These are phyloP conservation scores for Peziza echinospora DNA, from an alignment of 495 filamentous ascomycete species.

Conservation along the genomic window DNA sequence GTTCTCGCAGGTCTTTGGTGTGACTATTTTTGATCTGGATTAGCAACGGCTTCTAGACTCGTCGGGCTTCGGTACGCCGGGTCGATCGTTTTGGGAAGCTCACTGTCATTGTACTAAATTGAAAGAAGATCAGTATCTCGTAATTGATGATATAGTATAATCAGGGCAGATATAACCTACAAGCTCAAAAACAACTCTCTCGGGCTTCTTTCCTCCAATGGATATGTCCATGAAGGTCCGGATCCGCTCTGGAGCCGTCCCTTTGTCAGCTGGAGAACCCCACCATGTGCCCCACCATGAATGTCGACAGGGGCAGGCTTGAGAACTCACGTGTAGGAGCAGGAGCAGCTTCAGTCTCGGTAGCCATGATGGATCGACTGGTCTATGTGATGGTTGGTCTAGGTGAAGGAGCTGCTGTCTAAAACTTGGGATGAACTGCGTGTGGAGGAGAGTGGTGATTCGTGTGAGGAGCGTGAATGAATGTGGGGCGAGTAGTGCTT, in stretches of 20 bases:
- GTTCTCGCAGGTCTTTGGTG: conserved; percentile 88
- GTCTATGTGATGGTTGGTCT: too few relatives aligned
- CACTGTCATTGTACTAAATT: conserved; percentile 56
- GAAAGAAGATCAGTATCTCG: conserved; percentile 5
- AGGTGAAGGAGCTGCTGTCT: too few relatives aligned
- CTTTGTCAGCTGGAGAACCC: neutral
- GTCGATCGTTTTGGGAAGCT: conserved; percentile 6
- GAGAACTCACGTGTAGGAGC: neutral
- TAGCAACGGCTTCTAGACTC: neutral
- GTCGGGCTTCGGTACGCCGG: neutral
- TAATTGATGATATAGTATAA: too few relatives aligned
- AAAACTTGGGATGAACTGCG: too few relatives aligned
- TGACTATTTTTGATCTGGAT: conserved; percentile 28
- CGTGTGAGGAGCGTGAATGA: too few relatives aligned
- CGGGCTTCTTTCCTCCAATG: conserved; percentile 46
- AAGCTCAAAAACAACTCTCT: conserved; percentile 64
- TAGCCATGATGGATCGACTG: too few relatives aligned
- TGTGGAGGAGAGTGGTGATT: too few relatives aligned
- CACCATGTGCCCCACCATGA: conserved; percentile 2
- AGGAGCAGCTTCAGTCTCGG: neutral
- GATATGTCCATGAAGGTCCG: conserved; percentile 80
- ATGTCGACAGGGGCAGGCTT: neutral
- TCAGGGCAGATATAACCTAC: conserved; percentile 31
- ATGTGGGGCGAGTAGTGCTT: too few relatives aligned
- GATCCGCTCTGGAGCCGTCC: conserved; percentile 12